Base-by-base conservation (phyloP, 2,329 filamentous ascomycete species). In the Diaporthe longicolla region DNA sequence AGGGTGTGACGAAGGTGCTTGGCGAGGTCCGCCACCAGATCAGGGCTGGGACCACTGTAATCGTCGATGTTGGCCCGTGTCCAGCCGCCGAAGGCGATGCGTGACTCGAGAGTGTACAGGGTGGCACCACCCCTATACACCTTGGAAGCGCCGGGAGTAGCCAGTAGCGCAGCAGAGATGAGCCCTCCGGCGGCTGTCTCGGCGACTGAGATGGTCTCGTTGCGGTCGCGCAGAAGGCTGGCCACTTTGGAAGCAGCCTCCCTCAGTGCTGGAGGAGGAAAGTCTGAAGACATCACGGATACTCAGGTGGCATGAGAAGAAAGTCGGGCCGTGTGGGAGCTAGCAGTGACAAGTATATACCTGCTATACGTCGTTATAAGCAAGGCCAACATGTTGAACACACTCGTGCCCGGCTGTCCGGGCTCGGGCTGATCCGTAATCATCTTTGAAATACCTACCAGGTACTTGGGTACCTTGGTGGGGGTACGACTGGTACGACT, bases 151-250 rank as follows among this genome's bases (percentile, higher is more conserved):
- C 91, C 91, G 0, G 90, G 88, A 21, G 84, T 86, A 71, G 89
- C 87, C 73, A 93, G 87, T 26, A 93, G 82, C 55, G 87, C 84
- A 35, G 89, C 87, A 61, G 88, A 90, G 73, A 92, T 88, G 40
- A 93, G 85, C 19, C 91, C 91, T 45, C 91, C 91, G 11, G 90
- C 89, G 63, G 90, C 90, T 26, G 90, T 92, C 80, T 92, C 91
- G 70, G 89, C 90, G 50, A 92, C 87, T 73, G 87, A 88, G 76
- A 92, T 84, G 45, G 86, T 91, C 79, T 91, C 88, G 74, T 87
- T 85, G 71, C 86, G 86, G 57, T 87, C 83, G 76, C 87, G 89
- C 52, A 92, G 85, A 52, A 91, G 84, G 3, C 81, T 79, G 4
- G 86, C 85, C 35, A 92, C 85, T 81, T 90, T 87, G 43, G 80